These are phyloP conservation scores for Geosmithia morbida DNA, from an alignment of 2,329 filamentous ascomycete genomes.

Conservation along the genomic window DNA sequence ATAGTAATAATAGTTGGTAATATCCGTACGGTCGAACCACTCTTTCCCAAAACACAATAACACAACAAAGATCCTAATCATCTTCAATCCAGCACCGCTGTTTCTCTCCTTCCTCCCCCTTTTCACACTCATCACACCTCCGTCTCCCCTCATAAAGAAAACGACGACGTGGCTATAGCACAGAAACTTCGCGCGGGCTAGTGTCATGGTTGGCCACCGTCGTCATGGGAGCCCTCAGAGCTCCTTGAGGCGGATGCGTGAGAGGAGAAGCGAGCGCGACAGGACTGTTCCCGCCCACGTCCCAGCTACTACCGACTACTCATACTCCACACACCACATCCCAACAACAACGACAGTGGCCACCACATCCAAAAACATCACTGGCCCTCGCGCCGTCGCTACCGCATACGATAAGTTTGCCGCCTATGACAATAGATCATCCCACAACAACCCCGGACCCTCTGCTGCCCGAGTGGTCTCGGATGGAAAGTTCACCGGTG, in stretches of 20 bases:
- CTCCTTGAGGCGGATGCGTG: slow-evolving; percentile 31
- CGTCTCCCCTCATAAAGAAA: neutral
- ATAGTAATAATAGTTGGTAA: too few species aligned
- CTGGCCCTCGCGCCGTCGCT: slow-evolving; percentile 7
- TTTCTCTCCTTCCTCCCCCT: neutral
- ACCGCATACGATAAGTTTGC: slow-evolving; percentile 6
- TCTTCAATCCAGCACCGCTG: neutral
- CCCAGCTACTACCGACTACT: neutral
- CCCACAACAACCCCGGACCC: slow-evolving; percentile 5
- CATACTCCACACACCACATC: neutral
- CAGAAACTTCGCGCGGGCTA: neutral
- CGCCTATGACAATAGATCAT: neutral
- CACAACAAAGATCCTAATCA: neutral
- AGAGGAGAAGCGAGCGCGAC: slow-evolving; percentile 16
- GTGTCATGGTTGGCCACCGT: slow-evolving; percentile 33
- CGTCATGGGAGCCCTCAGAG: slow-evolving; percentile 38
- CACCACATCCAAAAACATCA: neutral
- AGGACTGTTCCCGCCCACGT: neutral
- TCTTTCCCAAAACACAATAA: neutral
- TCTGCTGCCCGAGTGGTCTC: too few species aligned
- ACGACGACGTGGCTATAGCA: slow-evolving; percentile 6
- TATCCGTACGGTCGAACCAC: too few species aligned
- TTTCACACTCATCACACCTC: neutral
- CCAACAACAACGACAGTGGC: neutral
- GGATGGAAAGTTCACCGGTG: neutral